Evolutionary conservation across 345 rosid species (phyloP).

Genomic region (Eucalyptus decipiens): DNA sequence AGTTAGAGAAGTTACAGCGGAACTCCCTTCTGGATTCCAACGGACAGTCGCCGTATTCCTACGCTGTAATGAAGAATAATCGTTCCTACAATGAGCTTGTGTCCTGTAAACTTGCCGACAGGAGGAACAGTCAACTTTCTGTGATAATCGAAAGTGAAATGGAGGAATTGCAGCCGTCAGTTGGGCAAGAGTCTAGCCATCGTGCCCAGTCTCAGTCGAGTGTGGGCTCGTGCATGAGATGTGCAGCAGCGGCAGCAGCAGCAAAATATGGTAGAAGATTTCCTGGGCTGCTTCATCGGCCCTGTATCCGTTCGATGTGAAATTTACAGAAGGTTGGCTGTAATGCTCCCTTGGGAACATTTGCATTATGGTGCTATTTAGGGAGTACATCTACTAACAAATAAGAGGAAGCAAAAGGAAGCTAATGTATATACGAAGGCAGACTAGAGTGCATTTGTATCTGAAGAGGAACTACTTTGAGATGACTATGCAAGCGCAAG

Average conservation of each 20-base stretch:
- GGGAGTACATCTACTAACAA: neutral
- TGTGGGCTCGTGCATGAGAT: conserved; percentile 39
- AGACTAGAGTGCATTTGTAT: neutral
- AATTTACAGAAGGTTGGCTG: conserved; percentile 39
- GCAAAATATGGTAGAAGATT: conserved; percentile 27
- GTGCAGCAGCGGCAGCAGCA: conserved; percentile 34
- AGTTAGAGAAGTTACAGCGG: no score
- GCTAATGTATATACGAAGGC: neutral
- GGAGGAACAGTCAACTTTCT: conserved; percentile 59
- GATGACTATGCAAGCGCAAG: neutral
- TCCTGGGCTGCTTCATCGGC: conserved; percentile 58
- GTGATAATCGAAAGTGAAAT: conserved; percentile 24
- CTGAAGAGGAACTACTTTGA: neutral
- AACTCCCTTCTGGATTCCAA: no score
- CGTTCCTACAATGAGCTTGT: conserved; percentile 60
- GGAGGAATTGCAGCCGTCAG: neutral
- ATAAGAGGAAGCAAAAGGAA: neutral
- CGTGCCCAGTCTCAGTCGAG: conserved; percentile 1
- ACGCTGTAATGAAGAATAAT: conserved; percentile 57
- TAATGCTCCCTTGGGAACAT: conserved; percentile 49
- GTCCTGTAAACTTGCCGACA: conserved; percentile 53
- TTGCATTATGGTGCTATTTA: conserved; percentile 61
- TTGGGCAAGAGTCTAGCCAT: neutral
- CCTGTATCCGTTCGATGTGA: conserved; percentile 71
- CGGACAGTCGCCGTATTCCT: conserved; percentile 36